Base-by-base conservation (phyloP, 208 protist species). In the Trypanosoma cruzi region DNA sequence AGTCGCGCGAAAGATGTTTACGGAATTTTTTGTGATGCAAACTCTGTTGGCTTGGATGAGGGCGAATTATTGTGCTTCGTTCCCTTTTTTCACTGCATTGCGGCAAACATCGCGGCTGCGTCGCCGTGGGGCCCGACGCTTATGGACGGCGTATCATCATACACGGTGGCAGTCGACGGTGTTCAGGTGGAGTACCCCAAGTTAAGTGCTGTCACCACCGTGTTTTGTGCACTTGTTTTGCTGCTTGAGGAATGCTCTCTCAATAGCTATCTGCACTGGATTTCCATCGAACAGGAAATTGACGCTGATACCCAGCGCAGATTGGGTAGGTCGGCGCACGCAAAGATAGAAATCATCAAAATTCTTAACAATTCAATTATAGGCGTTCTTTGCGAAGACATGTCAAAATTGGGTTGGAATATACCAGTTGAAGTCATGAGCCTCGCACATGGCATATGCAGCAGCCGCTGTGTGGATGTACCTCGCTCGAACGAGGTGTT, bases 381-480 rank as follows among this genome's bases (percentile, higher is more conserved):
- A 36, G n/a, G 28, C 16, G 60, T 50, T 36, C 24, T 75, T 26
- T 60, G 56, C 42, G 46, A 65, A 32, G 70, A 75, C 37, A 40
- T 46, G 26, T 37, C 52, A 61, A 59, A 24, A 16, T 26, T 31
- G 36, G 80, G 75, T 26, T 57, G 77, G 20, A 22, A 48, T 16
- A 60, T 89, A n/a, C 48, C 74, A 3, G 18, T 77, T 46, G 59
- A 49, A 1, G 52, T 68, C 46, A 78, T 93, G 55, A 22, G 70
- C 34, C 64, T 62, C 6, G 88, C 88, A 2, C 77, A 91, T 55
- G 60, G 42, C 22, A 58, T 86, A 10, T 94, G 88, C 63, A 81
- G 81, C 44, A 92, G 84, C 54, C 80, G 88, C 44, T 94, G 88
- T 53, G 73, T 90, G 57, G 88, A 94, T 59, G 71, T 92, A 1